Evolutionary conservation across 176 grass and related monocot genomes (phyloP), one percentile per base, ranked within the genome.

Genomic region (Zizania latifolia): DNA sequence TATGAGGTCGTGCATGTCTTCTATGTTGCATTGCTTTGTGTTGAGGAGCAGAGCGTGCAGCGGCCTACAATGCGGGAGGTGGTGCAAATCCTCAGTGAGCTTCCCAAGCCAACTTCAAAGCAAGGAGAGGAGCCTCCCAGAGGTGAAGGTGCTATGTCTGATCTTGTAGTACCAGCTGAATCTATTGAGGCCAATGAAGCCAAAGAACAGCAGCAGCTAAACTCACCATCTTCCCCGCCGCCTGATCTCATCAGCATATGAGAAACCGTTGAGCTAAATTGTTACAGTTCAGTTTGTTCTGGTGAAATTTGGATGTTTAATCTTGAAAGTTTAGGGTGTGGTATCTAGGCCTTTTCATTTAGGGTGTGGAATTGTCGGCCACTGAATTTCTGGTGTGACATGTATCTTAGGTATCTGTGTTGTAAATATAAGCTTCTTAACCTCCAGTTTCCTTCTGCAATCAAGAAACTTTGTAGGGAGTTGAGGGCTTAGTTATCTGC

Each of bases 31-130:
- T 83, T 97, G 75, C 78, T 97, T 23, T 97, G 94, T 32, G 91
- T 97, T 1, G 94, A 97, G 84, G 94, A 97, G 78, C 94, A 93
- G 79, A 97, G 94, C 36, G 78, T 93, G 59, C 90, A 97, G 74
- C 78, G 94, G 36, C 94, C 94, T 6, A 97, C 91, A 3, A 97
- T 94, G 94, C 67, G 94, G 39, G 94, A 97, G 65, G 94, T 97
- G 62, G 90, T 97, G 50, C 94, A 97, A 72, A 97, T 97, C 62
- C 78, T 97, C 14, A 78, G 78, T 36, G 94, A 97, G 58, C 84
- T 92, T 34, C 94, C 94, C 1, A 89, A 84, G 62, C 61, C 59
- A n/a, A 14, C 23, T 24, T 4, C 11, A 0, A 79, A 83, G 11
- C 57, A 83, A 31, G 86, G 72, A 23, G 91, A 90, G 3, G 87